These are phyloP conservation scores for Cutaneotrichosporon sp. DNA, from an alignment of 1,284 basidiomycete genomes.

Conservation along the genomic window DNA sequence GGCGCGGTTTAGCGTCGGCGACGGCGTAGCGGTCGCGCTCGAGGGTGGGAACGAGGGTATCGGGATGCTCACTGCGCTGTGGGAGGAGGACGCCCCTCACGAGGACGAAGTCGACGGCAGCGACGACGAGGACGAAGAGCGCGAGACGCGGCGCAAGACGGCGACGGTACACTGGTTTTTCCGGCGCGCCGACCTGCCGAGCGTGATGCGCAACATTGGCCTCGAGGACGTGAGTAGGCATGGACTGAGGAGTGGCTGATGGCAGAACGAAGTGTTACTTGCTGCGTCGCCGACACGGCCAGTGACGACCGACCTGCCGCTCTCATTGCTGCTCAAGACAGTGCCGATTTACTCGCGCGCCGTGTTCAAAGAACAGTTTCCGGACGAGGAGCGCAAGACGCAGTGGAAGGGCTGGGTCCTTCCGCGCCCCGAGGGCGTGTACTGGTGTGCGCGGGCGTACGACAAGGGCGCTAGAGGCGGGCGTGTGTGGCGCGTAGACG, in stretches of 20 bases:
- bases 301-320: conserved; percentile 32
- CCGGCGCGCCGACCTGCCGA: conserved; percentile 40
- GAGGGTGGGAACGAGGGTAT: conserved; percentile 43
- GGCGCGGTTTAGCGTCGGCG: conserved; percentile 38
- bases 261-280: conserved; percentile 43
- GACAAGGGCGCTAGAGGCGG: conserved; percentile 46
- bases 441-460: conserved; percentile 44
- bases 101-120: conserved; percentile 17
- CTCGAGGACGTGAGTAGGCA: conserved; percentile 42
- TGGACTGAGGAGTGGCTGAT: not conserved
- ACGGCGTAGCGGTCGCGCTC: conserved; percentile 41
- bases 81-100: conserved; percentile 33
- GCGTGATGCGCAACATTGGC: conserved; percentile 42
- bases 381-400: conserved; percentile 24
- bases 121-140: conserved; percentile 16
- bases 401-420: conserved; percentile 37
- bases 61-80: conserved; percentile 39
- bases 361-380: conserved; percentile 34
- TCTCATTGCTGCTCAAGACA: conserved; percentile 28
- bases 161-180: conserved; percentile 47
- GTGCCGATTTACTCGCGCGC: conserved; percentile 38
- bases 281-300: conserved; percentile 34
- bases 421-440: conserved; percentile 32
- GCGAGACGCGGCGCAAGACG: conserved; percentile 32
- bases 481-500: conserved; percentile 38